Base-by-base conservation (phyloP, 768 basidiomycete species). In the Tricholoma matsutake region DNA sequence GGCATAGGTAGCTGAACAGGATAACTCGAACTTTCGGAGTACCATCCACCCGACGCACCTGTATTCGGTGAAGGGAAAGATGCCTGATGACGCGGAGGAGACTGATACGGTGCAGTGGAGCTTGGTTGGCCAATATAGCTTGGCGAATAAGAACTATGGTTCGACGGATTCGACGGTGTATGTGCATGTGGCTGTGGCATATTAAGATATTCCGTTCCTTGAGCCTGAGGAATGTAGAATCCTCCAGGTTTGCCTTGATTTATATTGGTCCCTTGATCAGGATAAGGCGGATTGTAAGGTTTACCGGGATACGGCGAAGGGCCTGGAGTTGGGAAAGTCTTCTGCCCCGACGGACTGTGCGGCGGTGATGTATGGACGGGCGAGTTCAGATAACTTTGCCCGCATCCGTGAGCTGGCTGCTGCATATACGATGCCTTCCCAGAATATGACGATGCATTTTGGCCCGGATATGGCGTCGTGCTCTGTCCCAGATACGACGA, bases 1-100 rank as follows among this genome's bases (percentile, higher is more conserved):
- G 73, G 75, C 54, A 74, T 63, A 39, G 75, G 58, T 60, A 75
- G 73, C 51, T 71, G 69, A 49, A 67, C 63, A 41, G 68, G 57
- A n/a, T 63, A 59, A 37, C 64, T 63, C 56, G 67, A 57, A 39
- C 56, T 63, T 52, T 67, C 71, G 35, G 66, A 60, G 51, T 64
- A 60, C 68, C 66, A 63, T 51, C 64, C 56, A 60, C 56, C 67
- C 67, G 65, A 31, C n/a, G n/a, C n/a, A n/a, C 31, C n/a, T 18
- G 66, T 61, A 58, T 60, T 56, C 37, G 64, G 58, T 11, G 61
- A 37, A 59, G 65, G 60, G 62, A 67, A 62, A 49, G 62, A 54
- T 13, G 66, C 58, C 10, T 64, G 62, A 58, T 68, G 63, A 6
- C 64, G 61, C n/a, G 65, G 39, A 39, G 56, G 31, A 54, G 51